A percentile compares a stretch with the other conserved stretches of the same genome.
Conservation (phyloP, 495 filamentous ascomycete species). For the Penicillium parvum region DNA sequence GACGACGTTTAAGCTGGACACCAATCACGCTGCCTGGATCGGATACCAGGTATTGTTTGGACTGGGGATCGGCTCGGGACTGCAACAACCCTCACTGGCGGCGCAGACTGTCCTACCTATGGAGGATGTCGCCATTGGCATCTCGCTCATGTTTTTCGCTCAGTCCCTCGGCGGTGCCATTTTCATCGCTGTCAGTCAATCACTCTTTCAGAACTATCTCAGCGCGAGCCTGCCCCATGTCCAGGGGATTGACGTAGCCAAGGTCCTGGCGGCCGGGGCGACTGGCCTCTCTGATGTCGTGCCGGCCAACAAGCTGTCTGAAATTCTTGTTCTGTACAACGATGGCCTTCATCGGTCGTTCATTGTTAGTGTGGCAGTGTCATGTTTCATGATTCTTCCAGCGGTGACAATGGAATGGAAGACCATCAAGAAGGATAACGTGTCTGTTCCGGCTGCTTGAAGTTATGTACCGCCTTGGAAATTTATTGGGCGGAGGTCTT, state of each 20-base stretch:
- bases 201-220: slow-evolving; percentile 52
- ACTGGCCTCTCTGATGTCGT: slow-evolving; percentile 29
- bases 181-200: slow-evolving; percentile 57
- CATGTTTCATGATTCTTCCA: not conserved
- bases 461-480: too few relatives aligned
- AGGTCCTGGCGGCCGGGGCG: slow-evolving; percentile 12
- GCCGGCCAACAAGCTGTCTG: slow-evolving; percentile 31
- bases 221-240: slow-evolving; percentile 35
- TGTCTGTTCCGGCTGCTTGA: not conserved
- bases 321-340: slow-evolving; percentile 55
- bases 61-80: slow-evolving; percentile 65
- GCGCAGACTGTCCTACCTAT: slow-evolving; percentile 56
- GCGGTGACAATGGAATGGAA: not conserved
- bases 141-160: slow-evolving; percentile 60
- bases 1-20: slow-evolving; percentile 52
- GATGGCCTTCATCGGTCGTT: slow-evolving; percentile 51
- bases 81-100: slow-evolving; percentile 63
- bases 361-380: slow-evolving; percentile 46
- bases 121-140: slow-evolving; percentile 56
- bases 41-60: slow-evolving; percentile 69
- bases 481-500: too few relatives aligned
- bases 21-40: slow-evolving; percentile 54
- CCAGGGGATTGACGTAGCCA: slow-evolving; percentile 41
- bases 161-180: slow-evolving; percentile 65
- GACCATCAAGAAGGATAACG: slow-evolving; percentile 1